Base-by-base conservation (phyloP, 345 rosid genomes). In the Microcos paniculata region DNA sequence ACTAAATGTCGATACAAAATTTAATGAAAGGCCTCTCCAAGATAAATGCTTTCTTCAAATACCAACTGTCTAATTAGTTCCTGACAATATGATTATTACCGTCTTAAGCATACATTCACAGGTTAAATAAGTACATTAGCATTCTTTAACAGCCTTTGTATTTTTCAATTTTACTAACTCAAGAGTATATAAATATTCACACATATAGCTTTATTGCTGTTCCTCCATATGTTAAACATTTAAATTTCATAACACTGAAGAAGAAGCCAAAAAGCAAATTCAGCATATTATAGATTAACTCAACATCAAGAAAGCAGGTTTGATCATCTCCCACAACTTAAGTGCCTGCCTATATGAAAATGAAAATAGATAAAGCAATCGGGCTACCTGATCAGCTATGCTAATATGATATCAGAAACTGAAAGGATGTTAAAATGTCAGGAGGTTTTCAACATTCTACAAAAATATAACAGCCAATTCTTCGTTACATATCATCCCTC, bases 231-330 rank as follows among this genome's bases (percentile, higher is more conserved):
- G 24, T 35, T 33, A 33, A 62, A 62, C 24, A 62, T 43, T 62
- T 33, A 62, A 62, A 62, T 15, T 45, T 62, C 33, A 18, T 8
- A 1, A 31, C 43, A 62, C 56, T 35, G 12, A 19, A 35, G 45
- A 23, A 63, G 69, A 40, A 62, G 15, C 13, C 69, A 6, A 64
- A 19, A 64, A 30, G 69, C 16, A 40, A 38, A 40, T 64, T 64
- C 18, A 64, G 49, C 9, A 52, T 19, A 52, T 19, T 19, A 24
- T 52, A 52, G 56, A 52, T 18, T 64, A 23, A n/a, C 4, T 5
- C 70, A 23, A 56, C 15, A 35, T 35, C 38, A 65, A 43, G 70
- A 65, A 65, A 40, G 35, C 70, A 65, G 46, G 53, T 65, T 23
- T 21, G 26, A 14, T 45, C 14, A 42, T 26, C 53, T 66, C 53